phyloP scores from a whole-genome alignment of 2,329 filamentous ascomycete genomes.

The Cordyceps fumosorosea region DNA sequence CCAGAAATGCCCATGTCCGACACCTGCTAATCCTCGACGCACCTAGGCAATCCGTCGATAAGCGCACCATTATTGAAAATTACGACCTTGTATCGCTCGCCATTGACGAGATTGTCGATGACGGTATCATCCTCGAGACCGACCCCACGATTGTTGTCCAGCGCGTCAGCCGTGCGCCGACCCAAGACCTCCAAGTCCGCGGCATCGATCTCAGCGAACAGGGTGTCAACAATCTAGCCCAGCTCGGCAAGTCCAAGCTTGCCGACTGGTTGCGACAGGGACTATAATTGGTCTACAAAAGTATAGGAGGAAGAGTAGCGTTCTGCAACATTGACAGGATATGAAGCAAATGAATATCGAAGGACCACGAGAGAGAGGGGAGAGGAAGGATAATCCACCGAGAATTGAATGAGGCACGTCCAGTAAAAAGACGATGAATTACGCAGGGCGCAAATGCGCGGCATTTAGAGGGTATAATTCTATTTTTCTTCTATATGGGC shows the following conservation, averaged over 20 bases:
- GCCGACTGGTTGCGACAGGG: conserved; percentile 87
- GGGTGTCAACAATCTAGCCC: conserved; percentile 87
- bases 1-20: not conserved
- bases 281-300: conserved; percentile 39
- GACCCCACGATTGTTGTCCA: conserved; percentile 92
- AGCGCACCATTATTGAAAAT: conserved; percentile 96
- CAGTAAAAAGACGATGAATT: not conserved
- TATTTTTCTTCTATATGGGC: conserved; percentile 23
- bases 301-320: not conserved
- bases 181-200: conserved; percentile 85
- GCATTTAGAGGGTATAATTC: conserved; percentile 17
- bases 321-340: not conserved
- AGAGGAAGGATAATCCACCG: not conserved
- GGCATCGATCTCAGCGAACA: conserved; percentile 94
- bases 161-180: conserved; percentile 84
- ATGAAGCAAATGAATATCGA: conserved; percentile 5
- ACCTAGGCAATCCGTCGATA: conserved; percentile 84
- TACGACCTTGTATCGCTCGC: conserved; percentile 93
- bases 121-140: conserved; percentile 94
- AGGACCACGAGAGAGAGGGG: not conserved
- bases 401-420: not conserved
- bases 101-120: conserved; percentile 91
- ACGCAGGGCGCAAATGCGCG: not conserved
- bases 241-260: conserved; percentile 87
- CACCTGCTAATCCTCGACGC: conserved; percentile 11